Evolutionary conservation across 2,329 filamentous ascomycete genomes (phyloP), one percentile per base, ranked within the genome.

Genomic region (Fusarium sp.): DNA sequence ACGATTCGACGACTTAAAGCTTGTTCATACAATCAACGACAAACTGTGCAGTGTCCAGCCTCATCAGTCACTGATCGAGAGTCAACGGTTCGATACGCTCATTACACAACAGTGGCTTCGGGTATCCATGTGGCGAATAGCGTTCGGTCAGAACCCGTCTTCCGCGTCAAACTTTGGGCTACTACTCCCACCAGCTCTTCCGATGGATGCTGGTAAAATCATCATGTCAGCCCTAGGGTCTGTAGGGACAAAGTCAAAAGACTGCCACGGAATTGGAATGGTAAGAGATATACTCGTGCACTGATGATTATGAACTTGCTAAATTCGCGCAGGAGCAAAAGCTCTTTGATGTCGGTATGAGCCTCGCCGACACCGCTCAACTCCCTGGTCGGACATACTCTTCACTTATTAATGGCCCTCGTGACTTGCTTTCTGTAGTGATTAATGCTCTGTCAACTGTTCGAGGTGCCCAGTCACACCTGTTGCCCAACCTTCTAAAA

Each of bases 71-170:
- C 70, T 78, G 0, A 73, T 78, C 2, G 75, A 77, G 40, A 78
- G 77, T 24, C 76, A 78, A 34, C 69, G 75, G 1, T 77, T 78
- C 14, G 77, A 78, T 19, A 78, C 77, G 0, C 73, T 77, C 4
- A 67, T 78, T 17, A 78, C 77, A 2, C 76, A 78, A 3, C 76
- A 78, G 28, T 78, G 77, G 77, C 62, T 78, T 1, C 65, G 76
- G 0, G 57, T 78, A 5, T 73, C 66, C 0, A 78, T 78, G 76
- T 78, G 76, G 77, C 62, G 76, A 1, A 68, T 78, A 3, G 73
- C 71, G 0, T 76, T 76, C 47, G 76, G 75, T 0, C 68, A 71
- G 22, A 74, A 75, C 26, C 73, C 75, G 0, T 70, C 69, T 9
- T 64, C 66, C 1, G 65, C 67, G 1, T 67, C 68, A 17, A 67